Percentiles rank a stretch among this genome's conserved stretches.
Evolutionary conservation across 83 land plant genomes (phyloP).

Genomic region (Thuja plicata): DNA sequence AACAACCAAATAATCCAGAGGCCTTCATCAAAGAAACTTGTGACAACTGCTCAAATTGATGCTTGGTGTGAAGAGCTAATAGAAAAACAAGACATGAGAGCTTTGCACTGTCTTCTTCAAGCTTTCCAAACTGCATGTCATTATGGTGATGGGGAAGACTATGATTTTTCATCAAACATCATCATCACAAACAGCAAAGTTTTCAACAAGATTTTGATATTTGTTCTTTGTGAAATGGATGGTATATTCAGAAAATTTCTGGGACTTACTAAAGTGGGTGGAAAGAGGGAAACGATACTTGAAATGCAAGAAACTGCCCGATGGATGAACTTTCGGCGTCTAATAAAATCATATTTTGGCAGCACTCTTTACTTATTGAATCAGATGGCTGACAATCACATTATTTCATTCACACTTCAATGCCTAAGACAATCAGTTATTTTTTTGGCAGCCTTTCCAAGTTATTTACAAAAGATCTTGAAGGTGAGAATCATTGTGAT

Average conservation of each 20-base stretch:
- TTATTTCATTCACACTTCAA: constrained; percentile 63
- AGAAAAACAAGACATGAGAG: constrained; percentile 53
- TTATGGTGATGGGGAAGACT: constrained; percentile 54
- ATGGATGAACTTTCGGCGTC: constrained; percentile 67
- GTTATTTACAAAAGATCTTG: constrained; percentile 55
- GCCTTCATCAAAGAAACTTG: constrained; percentile 14
- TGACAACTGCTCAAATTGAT: constrained; percentile 52
- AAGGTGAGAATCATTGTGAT: constrained; percentile 54
- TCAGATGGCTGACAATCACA: constrained; percentile 79
- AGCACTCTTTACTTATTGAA: constrained; percentile 69
- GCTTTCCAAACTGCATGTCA: constrained; percentile 81
- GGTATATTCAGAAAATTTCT: constrained; percentile 53
- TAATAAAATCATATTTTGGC: constrained; percentile 78
- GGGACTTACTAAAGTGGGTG: constrained; percentile 36
- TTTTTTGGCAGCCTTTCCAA: constrained; percentile 79
- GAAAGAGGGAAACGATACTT: constrained; percentile 38
- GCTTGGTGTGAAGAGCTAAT: constrained; percentile 61
- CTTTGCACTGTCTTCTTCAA: constrained; percentile 61
- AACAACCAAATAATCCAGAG: neutral
- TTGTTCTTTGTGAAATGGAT: constrained; percentile 73
- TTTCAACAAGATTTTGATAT: constrained; percentile 65
- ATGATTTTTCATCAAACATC: constrained; percentile 20
- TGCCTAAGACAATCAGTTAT: constrained; percentile 68
- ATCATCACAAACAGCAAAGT: constrained; percentile 50
- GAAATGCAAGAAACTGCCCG: constrained; percentile 46